These are phyloP conservation scores for Dothistroma septosporum DNA, from an alignment of 2,329 filamentous ascomycete genomes.

Conservation along the genomic window DNA sequence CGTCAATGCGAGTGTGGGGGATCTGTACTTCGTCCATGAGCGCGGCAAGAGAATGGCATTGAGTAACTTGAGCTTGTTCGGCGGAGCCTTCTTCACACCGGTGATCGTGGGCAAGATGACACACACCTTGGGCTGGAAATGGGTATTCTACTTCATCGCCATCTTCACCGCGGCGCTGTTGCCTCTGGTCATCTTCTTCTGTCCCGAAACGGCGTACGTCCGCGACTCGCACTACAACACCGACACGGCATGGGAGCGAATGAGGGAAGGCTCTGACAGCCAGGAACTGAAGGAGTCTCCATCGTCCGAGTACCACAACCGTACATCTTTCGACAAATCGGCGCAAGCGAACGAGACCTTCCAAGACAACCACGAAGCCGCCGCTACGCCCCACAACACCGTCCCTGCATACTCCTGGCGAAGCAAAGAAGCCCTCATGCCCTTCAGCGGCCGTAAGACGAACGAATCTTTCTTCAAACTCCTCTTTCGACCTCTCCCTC, in stretches of 20 bases:
- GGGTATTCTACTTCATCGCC: constrained; percentile 83
- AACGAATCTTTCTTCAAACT: constrained; percentile 65
- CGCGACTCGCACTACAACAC: constrained; percentile 65
- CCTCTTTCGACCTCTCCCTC: constrained; percentile 68
- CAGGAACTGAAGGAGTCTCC: constrained; percentile 8
- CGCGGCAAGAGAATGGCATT: constrained; percentile 82
- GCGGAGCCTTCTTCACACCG: constrained; percentile 72
- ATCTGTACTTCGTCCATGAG: constrained; percentile 85
- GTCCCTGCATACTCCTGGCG: constrained; percentile 9
- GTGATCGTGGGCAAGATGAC: constrained; percentile 90
- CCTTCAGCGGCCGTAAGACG: constrained; percentile 79
- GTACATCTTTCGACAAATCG: not conserved
- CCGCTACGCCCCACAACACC: constrained; percentile 13
- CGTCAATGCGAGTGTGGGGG: constrained; percentile 83
- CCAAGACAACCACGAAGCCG: constrained; percentile 13
- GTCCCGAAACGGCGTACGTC: constrained; percentile 77
- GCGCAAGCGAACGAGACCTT: not conserved
- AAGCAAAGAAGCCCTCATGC: constrained; percentile 28
- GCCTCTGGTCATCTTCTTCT: constrained; percentile 69
- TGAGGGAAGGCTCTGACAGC: not conserved
- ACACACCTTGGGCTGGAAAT: constrained; percentile 69
- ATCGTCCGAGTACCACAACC: not conserved
- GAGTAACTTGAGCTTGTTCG: constrained; percentile 65
- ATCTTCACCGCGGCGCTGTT: constrained; percentile 73
- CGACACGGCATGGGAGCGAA: constrained; percentile 49